Base-by-base conservation (phyloP, 83 land plant species). In the Diphasiastrum complanatum region DNA sequence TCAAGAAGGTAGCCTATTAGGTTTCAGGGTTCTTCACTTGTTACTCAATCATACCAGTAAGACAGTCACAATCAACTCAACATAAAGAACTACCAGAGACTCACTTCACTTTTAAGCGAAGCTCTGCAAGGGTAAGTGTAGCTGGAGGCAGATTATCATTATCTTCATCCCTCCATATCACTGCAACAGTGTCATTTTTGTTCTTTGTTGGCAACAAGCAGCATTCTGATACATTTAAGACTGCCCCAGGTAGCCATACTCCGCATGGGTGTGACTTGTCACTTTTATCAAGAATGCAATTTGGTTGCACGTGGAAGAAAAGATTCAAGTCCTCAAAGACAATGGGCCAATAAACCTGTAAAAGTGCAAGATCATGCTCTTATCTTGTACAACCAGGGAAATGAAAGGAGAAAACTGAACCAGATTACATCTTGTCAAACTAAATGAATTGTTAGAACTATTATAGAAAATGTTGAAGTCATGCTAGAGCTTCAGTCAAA, bases 161-260 rank as follows among this genome's bases (percentile, higher is more conserved):
- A 19, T 1, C 59, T 55, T 55, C 59, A 27, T 55, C 59, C 35
- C 59, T 55, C 59, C 59, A 55, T 27, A 55, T 19, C 14, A 55
- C 27, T 10, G 59, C 59, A 12, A 27, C 19, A 19, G 11, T 27
- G 11, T 55, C 14, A 30, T 55, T 35, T 0, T 31, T 55, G 14
- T 55, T 55, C 14, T 30, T 30, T 12, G 26, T 55, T 26, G 59
- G 59, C 11, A 30, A 30, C 16, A 55, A 27, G 19, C 59, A 55
- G 19, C 59, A 26, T 24, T 55, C 38, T 20, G 59, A 31, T 20
- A 55, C 19, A 27, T 55, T 55, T 30, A 55, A 30, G 14, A 55
- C 59, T 12, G 59, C 59, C 10, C 59, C 59, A 18, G 59, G 59
- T 26, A 55, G 34, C 59, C 59, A 55, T 55, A 14, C 31, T 1